A percentile compares a stretch with the other conserved stretches of the same genome.
Conservation (phyloP, 1,284 basidiomycete genomes). For the Leccinum fallax region DNA sequence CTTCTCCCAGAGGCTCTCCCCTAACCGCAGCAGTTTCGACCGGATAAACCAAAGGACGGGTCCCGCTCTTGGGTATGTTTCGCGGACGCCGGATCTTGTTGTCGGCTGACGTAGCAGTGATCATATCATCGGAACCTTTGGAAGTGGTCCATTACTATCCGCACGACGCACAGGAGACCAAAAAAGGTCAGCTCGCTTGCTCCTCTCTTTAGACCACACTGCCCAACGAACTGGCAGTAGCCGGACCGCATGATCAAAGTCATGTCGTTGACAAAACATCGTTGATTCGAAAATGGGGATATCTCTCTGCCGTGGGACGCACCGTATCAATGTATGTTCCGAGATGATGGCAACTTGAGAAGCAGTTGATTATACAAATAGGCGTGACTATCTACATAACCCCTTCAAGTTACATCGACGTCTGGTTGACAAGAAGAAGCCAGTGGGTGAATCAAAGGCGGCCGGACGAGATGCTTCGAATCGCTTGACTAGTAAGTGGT, state of each 20-base stretch:
- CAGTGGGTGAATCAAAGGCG: constrained; percentile 41
- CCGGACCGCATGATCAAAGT: too few species aligned
- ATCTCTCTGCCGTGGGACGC: constrained; percentile 65
- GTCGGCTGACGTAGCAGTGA: background rate
- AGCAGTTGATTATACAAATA: constrained; percentile 54
- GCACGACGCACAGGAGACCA: constrained; percentile 67
- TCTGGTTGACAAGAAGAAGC: constrained; percentile 55
- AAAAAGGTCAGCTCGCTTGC: constrained; percentile 46
- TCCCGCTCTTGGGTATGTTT: constrained; percentile 53
- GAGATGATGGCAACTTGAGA: constrained; percentile 45
- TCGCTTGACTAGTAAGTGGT: background rate
- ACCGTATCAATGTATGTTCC: constrained; percentile 25
- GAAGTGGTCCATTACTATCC: constrained; percentile 59
- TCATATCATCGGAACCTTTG: constrained; percentile 55
- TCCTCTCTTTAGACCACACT: background rate
- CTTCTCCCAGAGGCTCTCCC: background rate
- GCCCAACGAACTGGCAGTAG: too few species aligned
- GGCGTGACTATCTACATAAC: constrained; percentile 43
- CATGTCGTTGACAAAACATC: too few species aligned
- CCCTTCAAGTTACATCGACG: constrained; percentile 55
- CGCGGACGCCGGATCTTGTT: background rate
- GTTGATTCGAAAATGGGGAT: constrained; percentile 48
- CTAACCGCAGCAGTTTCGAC: constrained; percentile 48
- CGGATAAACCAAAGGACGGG: constrained; percentile 51
- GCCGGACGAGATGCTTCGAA: constrained; percentile 51